Percentiles rank a stretch among this genome's conserved stretches.
These are phyloP conservation scores for Atractiella rhizophila DNA, from an alignment of 768 basidiomycete species.

Conservation along the genomic window DNA sequence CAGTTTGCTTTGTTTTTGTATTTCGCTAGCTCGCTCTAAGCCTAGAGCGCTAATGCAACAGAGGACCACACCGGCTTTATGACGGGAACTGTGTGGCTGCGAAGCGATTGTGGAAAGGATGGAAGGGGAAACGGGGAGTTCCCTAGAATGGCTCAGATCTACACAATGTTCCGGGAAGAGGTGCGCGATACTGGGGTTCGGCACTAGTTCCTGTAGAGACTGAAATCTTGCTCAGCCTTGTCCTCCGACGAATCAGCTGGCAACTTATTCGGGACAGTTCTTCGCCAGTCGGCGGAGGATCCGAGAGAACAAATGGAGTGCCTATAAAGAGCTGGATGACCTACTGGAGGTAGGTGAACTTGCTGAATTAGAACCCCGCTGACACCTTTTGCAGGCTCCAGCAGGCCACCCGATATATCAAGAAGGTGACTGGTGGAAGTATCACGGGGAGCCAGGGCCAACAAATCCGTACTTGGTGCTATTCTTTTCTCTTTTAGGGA, in stretches of 20 bases:
- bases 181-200: slow-evolving; percentile 13
- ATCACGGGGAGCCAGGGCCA: slow-evolving; percentile 7
- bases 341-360: slow-evolving; percentile 5
- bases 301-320: slow-evolving; percentile 10
- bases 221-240: slow-evolving; percentile 4
- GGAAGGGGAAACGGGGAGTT: slow-evolving; percentile 13
- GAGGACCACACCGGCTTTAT: not conserved
- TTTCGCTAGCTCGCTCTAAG: no score
- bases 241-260: slow-evolving; percentile 12
- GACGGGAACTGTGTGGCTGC: not conserved
- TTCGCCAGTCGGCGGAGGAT: slow-evolving; percentile 18
- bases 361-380: no score
- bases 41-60: not conserved
- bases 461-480: slow-evolving; percentile 8
- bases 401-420: slow-evolving; percentile 7
- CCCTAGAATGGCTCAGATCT: slow-evolving; percentile 19
- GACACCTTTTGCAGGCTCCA: no score
- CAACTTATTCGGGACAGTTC: slow-evolving; percentile 20
- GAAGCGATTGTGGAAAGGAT: slow-evolving; percentile 17
- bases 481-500: no score
- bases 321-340: slow-evolving; percentile 15
- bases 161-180: slow-evolving; percentile 17
- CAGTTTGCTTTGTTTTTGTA: no score
- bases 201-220: slow-evolving; percentile 3
- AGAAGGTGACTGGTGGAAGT: slow-evolving; percentile 4